phyloP scores from a whole-genome alignment of 805 yeast genomes.

The Candida pseudofarinosa region DNA sequence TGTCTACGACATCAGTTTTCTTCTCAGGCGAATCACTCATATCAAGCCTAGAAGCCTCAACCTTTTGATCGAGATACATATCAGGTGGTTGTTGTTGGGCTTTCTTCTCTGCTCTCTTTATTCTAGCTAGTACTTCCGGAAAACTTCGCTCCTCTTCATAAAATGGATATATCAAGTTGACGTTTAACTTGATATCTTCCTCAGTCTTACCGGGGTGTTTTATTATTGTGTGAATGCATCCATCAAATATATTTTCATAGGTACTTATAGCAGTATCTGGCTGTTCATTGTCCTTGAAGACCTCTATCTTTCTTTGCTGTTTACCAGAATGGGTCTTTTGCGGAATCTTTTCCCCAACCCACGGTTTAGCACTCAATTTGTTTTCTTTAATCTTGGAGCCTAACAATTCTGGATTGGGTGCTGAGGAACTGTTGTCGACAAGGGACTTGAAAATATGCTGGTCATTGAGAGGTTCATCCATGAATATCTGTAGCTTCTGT shows the following conservation, averaged over 20 bases:
- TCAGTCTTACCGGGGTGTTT: conserved; percentile 54
- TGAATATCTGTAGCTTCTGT: conserved; percentile 38
- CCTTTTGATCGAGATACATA: background rate
- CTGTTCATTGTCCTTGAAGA: conserved; percentile 23
- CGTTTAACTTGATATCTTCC: conserved; percentile 58
- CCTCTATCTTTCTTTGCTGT: conserved; percentile 25
- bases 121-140: conserved; percentile 59
- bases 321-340: conserved; percentile 28
- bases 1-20: background rate
- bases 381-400: conserved; percentile 63
- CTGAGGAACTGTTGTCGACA: conserved; percentile 15
- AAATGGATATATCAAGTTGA: conserved; percentile 50
- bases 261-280: conserved; percentile 27
- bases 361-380: conserved; percentile 45
- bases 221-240: conserved; percentile 40
- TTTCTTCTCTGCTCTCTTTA: conserved; percentile 26
- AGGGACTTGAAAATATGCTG: conserved; percentile 17
- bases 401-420: conserved; percentile 50
- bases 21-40: background rate
- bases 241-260: conserved; percentile 48
- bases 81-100: background rate
- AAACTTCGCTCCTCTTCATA: conserved; percentile 52
- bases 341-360: conserved; percentile 60
- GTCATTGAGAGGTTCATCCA: conserved; percentile 23
- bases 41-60: background rate